Evolutionary conservation across 1,284 basidiomycete genomes (phyloP), one percentile per base, ranked within the genome.

Genomic region (Boletus semigastroideus): DNA sequence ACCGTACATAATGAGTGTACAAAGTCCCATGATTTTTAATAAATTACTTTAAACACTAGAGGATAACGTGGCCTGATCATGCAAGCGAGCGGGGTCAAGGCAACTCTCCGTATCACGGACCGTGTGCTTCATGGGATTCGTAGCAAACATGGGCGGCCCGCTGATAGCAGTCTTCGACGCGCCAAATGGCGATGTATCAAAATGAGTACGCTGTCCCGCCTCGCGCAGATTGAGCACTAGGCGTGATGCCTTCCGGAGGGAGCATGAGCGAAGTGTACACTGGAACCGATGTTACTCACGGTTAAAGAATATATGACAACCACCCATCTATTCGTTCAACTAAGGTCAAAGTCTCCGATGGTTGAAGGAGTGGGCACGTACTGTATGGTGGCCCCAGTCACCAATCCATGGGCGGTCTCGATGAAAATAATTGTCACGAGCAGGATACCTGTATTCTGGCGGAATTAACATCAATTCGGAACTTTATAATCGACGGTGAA

Each of bases 201-300:
- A 42, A n/a, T n/a, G 12, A 5, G 16, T 28, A 12, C 27, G 25
- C 10, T 42, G n/a, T 19, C 25, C 39, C 22, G 27, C 19, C 1
- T 49, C 48, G 17, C 48, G 42, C 12, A 49, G 16, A 39, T 49
- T 49, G 13, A 49, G 41, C 48, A 49, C 48, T 27, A 49, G 22
- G 28, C 48, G 48, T 5, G 48, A 45, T 8, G 48, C 48, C 42
- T 49, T 30, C 27, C 5, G 30, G 19, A 37, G 8, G 27, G 37
- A 37, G n/a, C 34, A 4, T 42, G 4, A 28, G n/a, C 40, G n/a
- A 27, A n/a, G n/a, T 28, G 13, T 2, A 28, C n/a, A 27, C 11
- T 28, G 25, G 4, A 12, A n/a, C 17, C n/a, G 9, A n/a, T 11
- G 3, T 28, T 27, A 42, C 40, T 49, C 7, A 49, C 33, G 4